Evolutionary conservation across 1,284 basidiomycete species (phyloP), one percentile per base, ranked within the genome.

Genomic region (Singerocomus rubriflavus): DNA sequence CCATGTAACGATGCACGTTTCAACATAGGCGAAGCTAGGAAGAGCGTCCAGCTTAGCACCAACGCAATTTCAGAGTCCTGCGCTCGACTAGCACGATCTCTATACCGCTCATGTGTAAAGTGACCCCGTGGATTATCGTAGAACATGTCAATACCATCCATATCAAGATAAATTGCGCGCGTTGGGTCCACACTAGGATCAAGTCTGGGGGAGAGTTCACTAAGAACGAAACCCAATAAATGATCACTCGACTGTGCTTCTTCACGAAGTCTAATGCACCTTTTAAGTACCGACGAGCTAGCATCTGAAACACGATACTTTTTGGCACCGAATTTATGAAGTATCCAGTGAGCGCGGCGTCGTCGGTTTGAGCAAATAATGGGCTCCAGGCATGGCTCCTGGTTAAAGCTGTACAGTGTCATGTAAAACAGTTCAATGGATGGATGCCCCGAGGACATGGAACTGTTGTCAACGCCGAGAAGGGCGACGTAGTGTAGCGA

Each of bases 311-410:
- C 46, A 16, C 46, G 25, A 10, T 42, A 55, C 9, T 58, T 58
- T 17, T 59, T 10, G 48, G 48, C 21, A 58, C 50, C 75, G 76
- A 77, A 46, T 78, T 77, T 73, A 76, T 73, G 45, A 73, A 77
- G 44, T 73, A 72, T n/a, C 71, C 74, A 6, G 74, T 53, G 11
- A 77, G 58, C 0, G 71, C 52, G 1, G 71, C 65, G 30, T 60
- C 30, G 17, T 45, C 40, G 13, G 55, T 62, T 3, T 54, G 54
- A 16, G 52, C 54, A n/a, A 78, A 64, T 2, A 74, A 51, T 13
- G 70, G 68, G 0, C 59, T 63, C 76, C 76, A 78, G 3, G 54
- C 33, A 5, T 51, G 16, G 29, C 37, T 38, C 53, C 44, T 39
- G 25, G 17, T 17, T 53, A 21, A 35, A 34, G n/a, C n/a, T n/a